These are phyloP conservation scores for Dichotomocladium elegans DNA, from an alignment of 371 early-diverging fungal species.

Conservation along the genomic window DNA sequence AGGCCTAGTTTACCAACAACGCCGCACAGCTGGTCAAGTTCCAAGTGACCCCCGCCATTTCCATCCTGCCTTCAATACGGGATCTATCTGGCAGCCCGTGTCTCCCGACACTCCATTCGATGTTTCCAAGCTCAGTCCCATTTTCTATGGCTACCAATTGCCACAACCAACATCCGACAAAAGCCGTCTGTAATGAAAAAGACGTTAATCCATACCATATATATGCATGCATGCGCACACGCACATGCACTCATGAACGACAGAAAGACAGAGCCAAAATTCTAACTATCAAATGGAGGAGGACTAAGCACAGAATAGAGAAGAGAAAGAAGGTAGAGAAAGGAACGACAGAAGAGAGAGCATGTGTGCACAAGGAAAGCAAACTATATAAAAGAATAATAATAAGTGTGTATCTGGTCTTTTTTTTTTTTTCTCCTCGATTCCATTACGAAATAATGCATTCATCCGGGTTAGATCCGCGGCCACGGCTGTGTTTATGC, in stretches of 20 bases:
- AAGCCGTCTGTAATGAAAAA: not conserved
- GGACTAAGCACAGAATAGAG: no score
- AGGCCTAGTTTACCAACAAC: not conserved
- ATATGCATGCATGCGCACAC: no score
- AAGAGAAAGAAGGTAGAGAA: no score
- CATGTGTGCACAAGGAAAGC: not conserved
- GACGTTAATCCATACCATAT: not conserved
- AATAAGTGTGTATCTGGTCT: not conserved
- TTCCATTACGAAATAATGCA: conserved; percentile 19
- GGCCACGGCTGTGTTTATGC: conserved; percentile 3
- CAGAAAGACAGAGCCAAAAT: not conserved
- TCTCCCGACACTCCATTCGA: conserved; percentile 15
- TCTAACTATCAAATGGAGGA: not conserved
- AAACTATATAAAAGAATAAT: not conserved
- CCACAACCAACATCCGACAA: not conserved
- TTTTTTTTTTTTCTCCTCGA: conserved; percentile 1
- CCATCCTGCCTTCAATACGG: conserved; percentile 7
- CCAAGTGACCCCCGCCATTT: not conserved
- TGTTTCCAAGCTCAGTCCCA: conserved; percentile 25
- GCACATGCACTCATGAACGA: not conserved
- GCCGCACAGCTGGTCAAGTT: not conserved
- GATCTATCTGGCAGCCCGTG: not conserved
- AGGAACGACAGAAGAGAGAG: not conserved
- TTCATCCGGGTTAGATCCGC: conserved; percentile 16
- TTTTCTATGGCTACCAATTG: conserved; percentile 33